phyloP scores from a whole-genome alignment of 2,329 filamentous ascomycete species.

The Epicoccum sorghinum region DNA sequence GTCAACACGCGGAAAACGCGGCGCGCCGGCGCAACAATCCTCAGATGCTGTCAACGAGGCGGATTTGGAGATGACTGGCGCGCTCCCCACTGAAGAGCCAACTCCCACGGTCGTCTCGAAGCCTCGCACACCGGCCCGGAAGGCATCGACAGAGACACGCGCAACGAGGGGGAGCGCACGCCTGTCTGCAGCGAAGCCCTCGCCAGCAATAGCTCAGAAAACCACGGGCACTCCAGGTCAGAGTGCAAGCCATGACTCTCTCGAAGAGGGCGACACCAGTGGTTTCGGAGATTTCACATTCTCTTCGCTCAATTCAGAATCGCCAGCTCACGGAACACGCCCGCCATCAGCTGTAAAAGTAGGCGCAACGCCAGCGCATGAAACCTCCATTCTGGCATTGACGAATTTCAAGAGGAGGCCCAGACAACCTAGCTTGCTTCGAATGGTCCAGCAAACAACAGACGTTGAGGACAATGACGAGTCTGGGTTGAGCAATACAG shows the following conservation, averaged over 20 bases:
- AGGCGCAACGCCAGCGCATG: slow-evolving; percentile 52
- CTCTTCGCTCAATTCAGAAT: slow-evolving; percentile 42
- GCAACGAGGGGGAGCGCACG: slow-evolving; percentile 27
- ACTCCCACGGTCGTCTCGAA: slow-evolving; percentile 10
- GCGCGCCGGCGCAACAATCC: slow-evolving; percentile 26
- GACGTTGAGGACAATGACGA: slow-evolving; percentile 54
- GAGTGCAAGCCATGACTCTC: slow-evolving; percentile 14
- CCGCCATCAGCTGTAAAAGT: slow-evolving; percentile 53
- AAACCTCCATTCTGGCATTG: slow-evolving; percentile 56
- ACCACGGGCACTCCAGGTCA: slow-evolving; percentile 6
- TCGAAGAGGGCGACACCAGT: slow-evolving; percentile 33
- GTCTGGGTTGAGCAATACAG: slow-evolving; percentile 53
- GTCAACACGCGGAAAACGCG: slow-evolving; percentile 27
- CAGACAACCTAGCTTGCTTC: slow-evolving; percentile 57
- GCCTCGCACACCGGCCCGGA: slow-evolving; percentile 29
- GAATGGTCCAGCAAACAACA: slow-evolving; percentile 54
- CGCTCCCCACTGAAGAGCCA: slow-evolving; percentile 31
- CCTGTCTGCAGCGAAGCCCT: slow-evolving; percentile 22
- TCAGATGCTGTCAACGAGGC: slow-evolving; percentile 27
- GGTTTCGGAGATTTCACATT: slow-evolving; percentile 44
- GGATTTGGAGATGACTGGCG: slow-evolving; percentile 46
- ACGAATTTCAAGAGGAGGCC: slow-evolving; percentile 58
- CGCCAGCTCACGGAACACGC: slow-evolving; percentile 43
- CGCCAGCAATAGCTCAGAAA: slow-evolving; percentile 11
- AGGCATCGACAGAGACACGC: slow-evolving; percentile 23